Evolutionary conservation across 2,329 filamentous ascomycete genomes (phyloP).

Genomic region (Diaporthe helianthi): DNA sequence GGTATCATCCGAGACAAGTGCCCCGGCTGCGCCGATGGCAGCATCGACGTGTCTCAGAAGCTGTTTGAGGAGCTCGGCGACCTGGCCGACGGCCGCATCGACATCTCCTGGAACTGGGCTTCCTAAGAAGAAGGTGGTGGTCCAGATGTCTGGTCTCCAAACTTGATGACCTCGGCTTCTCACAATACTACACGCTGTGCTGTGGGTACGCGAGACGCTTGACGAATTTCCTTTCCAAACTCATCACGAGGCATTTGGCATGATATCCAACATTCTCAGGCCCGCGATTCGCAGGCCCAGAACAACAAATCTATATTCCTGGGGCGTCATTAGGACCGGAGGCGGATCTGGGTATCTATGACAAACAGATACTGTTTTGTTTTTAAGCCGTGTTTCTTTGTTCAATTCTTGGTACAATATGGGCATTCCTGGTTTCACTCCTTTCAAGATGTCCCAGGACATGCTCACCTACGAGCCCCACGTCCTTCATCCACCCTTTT

Average conservation of each 20-base stretch:
- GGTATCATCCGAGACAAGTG: conserved; percentile 35
- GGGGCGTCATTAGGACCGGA: conserved; percentile 14
- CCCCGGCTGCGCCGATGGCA: conserved; percentile 26
- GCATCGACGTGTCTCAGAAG: conserved; percentile 32
- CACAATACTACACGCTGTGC: no score
- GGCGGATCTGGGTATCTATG: not conserved
- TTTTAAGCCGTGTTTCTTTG: not conserved
- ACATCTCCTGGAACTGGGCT: conserved; percentile 48
- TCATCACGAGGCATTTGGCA: conserved; percentile 23
- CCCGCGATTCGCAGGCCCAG: not conserved
- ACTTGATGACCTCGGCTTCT: conserved; percentile 19
- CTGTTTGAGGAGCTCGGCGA: conserved; percentile 56
- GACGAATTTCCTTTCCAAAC: conserved; percentile 33
- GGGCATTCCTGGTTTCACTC: conserved; percentile 28
- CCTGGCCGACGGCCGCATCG: conserved; percentile 51
- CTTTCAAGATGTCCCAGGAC: conserved; percentile 13
- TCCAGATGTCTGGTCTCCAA: conserved; percentile 6
- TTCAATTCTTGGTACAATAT: not conserved
- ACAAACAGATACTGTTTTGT: not conserved
- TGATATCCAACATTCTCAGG: conserved; percentile 21
- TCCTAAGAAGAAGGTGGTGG: conserved; percentile 7
- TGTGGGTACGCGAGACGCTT: not conserved
- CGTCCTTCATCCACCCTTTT: conserved; percentile 22
- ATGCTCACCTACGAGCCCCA: conserved; percentile 24
- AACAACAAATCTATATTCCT: not conserved